Conservation (phyloP, 1,284 basidiomycete genomes). For the Porodaedalea pini region DNA sequence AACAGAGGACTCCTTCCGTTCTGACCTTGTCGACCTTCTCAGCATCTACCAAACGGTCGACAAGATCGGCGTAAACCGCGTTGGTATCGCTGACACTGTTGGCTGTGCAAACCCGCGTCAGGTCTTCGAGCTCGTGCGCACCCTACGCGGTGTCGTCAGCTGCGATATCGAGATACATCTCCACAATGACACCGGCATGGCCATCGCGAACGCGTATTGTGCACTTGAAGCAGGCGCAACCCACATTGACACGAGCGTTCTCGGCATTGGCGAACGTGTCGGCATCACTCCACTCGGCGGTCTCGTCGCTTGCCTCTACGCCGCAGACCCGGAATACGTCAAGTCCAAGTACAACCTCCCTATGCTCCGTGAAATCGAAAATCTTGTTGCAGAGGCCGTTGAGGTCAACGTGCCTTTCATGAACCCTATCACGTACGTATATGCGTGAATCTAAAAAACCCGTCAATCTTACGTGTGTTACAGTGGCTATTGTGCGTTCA, state of each 20-base stretch:
- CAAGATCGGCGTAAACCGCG: slow-evolving; percentile 99
- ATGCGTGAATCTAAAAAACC: background rate
- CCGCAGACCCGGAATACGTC: slow-evolving; percentile 97
- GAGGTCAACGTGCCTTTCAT: slow-evolving; percentile 98
- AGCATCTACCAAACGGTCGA: slow-evolving; percentile 99
- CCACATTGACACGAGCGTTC: slow-evolving; percentile 95
- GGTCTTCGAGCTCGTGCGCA: slow-evolving; percentile 97
- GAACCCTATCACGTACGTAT: slow-evolving; percentile 81
- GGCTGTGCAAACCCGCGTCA: slow-evolving; percentile 98
- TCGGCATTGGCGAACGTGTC: slow-evolving; percentile 98
- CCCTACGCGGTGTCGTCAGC: slow-evolving; percentile 89
- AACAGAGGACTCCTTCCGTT: slow-evolving; percentile 99
- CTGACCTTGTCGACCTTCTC: slow-evolving; percentile 96
- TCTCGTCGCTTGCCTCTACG: slow-evolving; percentile 94
- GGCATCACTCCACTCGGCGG: slow-evolving; percentile 98
- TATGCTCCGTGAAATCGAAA: slow-evolving; percentile 98
- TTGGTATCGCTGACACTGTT: slow-evolving; percentile 99
- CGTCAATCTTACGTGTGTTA: slow-evolving; percentile 3
- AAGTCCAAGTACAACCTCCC: slow-evolving; percentile 98
- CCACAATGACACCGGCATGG: slow-evolving; percentile 98
- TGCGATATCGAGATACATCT: slow-evolving; percentile 99
- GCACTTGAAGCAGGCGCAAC: slow-evolving; percentile 99
- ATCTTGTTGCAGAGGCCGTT: slow-evolving; percentile 97
- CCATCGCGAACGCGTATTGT: slow-evolving; percentile 98
- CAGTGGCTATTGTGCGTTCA: slow-evolving; percentile 98